phyloP scores from a whole-genome alignment of 805 yeast species.

The Lipomyces yamadae region DNA sequence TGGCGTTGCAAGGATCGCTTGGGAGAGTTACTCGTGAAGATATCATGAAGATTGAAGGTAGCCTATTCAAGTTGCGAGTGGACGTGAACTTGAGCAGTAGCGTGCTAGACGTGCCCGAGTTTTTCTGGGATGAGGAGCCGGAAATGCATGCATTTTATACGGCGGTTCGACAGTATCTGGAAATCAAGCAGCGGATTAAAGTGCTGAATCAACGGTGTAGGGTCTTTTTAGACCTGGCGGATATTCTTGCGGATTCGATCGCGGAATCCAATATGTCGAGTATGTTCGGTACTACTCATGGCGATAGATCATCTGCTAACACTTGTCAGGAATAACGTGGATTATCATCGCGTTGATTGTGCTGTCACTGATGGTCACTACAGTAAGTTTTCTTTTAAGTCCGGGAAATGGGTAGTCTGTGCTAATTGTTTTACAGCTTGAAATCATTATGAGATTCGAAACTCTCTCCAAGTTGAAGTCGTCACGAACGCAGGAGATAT shows the following conservation, averaged over 20 bases:
- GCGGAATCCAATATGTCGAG: slow-evolving; percentile 92
- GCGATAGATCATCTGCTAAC: background rate
- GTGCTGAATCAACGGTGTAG: slow-evolving; percentile 92
- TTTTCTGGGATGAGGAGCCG: slow-evolving; percentile 95
- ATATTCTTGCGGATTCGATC: slow-evolving; percentile 88
- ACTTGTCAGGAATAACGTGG: slow-evolving; percentile 63
- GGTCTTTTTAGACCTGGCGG: slow-evolving; percentile 91
- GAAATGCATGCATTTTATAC: slow-evolving; percentile 88
- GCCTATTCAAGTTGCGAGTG: slow-evolving; percentile 83
- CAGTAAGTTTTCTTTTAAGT: slow-evolving; percentile 18
- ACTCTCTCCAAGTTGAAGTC: slow-evolving; percentile 12
- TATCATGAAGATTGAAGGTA: slow-evolving; percentile 84
- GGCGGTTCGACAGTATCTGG: slow-evolving; percentile 89
- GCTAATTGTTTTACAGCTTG: slow-evolving; percentile 6
- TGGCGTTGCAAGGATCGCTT: slow-evolving; percentile 86
- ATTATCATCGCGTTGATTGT: slow-evolving; percentile 84
- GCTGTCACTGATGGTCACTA: slow-evolving; percentile 74
- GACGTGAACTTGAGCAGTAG: slow-evolving; percentile 92
- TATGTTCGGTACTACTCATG: slow-evolving; percentile 2
- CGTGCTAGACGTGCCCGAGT: slow-evolving; percentile 92
- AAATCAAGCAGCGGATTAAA: slow-evolving; percentile 92
- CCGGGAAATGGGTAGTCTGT: background rate
- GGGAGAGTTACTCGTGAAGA: slow-evolving; percentile 80
- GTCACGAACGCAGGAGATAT: background rate
- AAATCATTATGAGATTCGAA: slow-evolving; percentile 22